These are phyloP conservation scores for Rhytidiadelphus loreus DNA, from an alignment of 225 moss, liverwort and hornwort genomes.

Conservation along the genomic window DNA sequence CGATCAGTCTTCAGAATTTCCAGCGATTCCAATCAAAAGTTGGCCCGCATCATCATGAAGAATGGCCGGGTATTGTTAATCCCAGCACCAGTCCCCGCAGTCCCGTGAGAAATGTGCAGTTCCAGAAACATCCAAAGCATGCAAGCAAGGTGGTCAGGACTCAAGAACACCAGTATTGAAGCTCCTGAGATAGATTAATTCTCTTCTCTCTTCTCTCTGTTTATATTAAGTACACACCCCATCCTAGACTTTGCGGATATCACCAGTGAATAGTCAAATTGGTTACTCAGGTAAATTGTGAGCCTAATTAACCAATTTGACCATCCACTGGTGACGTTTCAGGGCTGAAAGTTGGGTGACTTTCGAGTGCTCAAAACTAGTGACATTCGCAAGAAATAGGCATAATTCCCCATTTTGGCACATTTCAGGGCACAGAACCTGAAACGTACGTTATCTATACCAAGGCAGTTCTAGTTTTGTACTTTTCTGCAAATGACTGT, in stretches of 20 bases:
- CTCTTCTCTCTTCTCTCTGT: neutral
- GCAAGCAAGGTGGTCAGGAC: neutral
- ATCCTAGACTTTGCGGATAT: neutral
- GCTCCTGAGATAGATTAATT: neutral
- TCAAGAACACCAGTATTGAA: neutral
- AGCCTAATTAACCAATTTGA: no score
- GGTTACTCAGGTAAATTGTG: neutral
- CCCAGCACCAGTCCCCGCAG: neutral
- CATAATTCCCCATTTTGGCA: no score
- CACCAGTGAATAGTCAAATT: neutral
- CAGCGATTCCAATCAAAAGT: neutral
- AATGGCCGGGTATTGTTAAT: neutral
- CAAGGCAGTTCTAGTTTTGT: neutral
- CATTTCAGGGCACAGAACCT: neutral
- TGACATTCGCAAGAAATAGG: neutral
- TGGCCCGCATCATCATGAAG: neutral
- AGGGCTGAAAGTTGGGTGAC: neutral
- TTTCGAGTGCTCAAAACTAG: neutral
- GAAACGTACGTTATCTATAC: neutral
- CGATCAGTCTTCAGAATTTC: neutral
- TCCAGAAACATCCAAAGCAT: neutral
- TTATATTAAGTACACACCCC: neutral
- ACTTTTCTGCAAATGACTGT: neutral
- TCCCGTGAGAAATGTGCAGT: neutral
- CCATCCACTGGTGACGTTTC: neutral